Conservation (phyloP, 2,329 filamentous ascomycete genomes). For the Colletotrichum nymphaeae region DNA sequence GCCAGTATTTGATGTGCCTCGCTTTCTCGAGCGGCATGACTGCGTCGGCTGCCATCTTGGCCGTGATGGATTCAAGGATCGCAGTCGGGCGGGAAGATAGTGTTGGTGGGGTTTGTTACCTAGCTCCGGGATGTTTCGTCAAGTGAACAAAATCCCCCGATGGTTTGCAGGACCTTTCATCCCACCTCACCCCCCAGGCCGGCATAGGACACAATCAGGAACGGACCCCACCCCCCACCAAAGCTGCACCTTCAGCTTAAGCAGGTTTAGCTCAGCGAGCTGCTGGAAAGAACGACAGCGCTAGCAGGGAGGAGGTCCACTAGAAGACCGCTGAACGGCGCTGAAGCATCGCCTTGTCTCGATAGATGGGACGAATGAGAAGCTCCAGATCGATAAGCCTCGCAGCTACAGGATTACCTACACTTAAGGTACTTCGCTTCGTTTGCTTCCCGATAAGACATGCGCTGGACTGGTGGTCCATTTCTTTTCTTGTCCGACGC, state of each 20-base stretch:
- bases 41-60: slow-evolving; percentile 37
- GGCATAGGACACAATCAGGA: neutral
- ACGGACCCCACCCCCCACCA: slow-evolving; percentile 13
- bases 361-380: slow-evolving; percentile 8
- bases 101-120: neutral
- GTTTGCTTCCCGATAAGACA: slow-evolving; percentile 29
- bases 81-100: neutral
- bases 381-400: slow-evolving; percentile 30
- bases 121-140: neutral
- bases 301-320: slow-evolving; percentile 18
- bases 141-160: neutral
- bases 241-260: neutral
- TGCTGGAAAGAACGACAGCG: neutral
- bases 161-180: slow-evolving; percentile 2
- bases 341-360: neutral
- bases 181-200: neutral
- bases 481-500: slow-evolving; percentile 8
- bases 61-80: neutral
- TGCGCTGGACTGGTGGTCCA: neutral
- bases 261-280: neutral
- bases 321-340: neutral
- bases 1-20: slow-evolving; percentile 90
- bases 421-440: neutral
- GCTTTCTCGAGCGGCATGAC: slow-evolving; percentile 63
- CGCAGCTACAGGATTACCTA: neutral